Evolutionary conservation across 2,329 filamentous ascomycete species (phyloP).

Genomic region (Rutstroemia sp.): DNA sequence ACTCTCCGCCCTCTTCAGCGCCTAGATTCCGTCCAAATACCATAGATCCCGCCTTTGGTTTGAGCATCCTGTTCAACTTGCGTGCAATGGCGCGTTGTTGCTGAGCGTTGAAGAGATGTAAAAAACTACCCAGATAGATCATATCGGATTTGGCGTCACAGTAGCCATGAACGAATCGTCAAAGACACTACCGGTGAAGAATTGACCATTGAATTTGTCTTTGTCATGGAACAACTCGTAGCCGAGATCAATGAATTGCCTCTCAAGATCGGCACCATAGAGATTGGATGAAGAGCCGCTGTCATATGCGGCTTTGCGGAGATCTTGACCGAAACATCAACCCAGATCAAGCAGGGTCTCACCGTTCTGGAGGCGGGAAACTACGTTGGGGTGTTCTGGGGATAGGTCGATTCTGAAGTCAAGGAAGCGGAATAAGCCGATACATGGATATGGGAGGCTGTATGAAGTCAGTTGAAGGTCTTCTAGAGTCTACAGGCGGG

Average conservation of each 20-base stretch:
- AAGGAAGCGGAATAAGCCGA: slow-evolving; percentile 20
- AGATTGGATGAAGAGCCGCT: slow-evolving; percentile 27
- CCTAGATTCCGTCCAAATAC: slow-evolving; percentile 36
- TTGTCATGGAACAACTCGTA: slow-evolving; percentile 32
- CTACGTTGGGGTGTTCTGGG: slow-evolving; percentile 6
- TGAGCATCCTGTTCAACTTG: slow-evolving; percentile 6
- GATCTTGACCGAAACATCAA: slow-evolving; percentile 33
- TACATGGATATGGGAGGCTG: slow-evolving; percentile 19
- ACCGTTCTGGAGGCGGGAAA: not conserved
- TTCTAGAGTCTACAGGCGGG: too few species aligned
- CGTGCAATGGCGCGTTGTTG: slow-evolving; percentile 32
- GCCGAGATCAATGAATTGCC: slow-evolving; percentile 30
- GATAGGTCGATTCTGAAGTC: slow-evolving; percentile 8
- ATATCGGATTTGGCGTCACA: slow-evolving; percentile 34
- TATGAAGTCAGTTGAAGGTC: not conserved
- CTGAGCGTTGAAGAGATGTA: slow-evolving; percentile 37
- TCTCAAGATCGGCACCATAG: slow-evolving; percentile 27
- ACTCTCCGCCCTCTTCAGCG: not conserved
- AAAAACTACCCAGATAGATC: slow-evolving; percentile 34
- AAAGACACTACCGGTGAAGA: slow-evolving; percentile 29
- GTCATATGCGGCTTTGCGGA: slow-evolving; percentile 31
- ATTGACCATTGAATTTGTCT: slow-evolving; percentile 13
- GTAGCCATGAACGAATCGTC: slow-evolving; percentile 26
- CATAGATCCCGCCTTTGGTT: slow-evolving; percentile 27
- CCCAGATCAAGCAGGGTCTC: slow-evolving; percentile 31